A percentile compares a stretch with the other conserved stretches of the same genome.
Evolutionary conservation across 495 filamentous ascomycete genomes (phyloP).

Genomic region (Poronia punctata): DNA sequence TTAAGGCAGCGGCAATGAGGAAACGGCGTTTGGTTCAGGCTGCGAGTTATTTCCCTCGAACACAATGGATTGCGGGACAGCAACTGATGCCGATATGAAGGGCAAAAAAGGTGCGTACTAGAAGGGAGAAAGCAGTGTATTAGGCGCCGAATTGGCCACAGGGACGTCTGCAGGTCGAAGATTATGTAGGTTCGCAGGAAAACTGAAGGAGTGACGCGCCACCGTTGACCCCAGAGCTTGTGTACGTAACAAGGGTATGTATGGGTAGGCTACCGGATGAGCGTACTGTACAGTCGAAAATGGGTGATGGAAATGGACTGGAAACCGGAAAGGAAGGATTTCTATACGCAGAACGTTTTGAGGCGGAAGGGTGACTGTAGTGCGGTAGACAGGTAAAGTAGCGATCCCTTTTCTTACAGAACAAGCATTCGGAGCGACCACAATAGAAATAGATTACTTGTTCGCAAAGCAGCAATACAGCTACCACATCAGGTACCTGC

Average conservation of each 20-base stretch:
- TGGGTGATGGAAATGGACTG: slow-evolving; percentile 8
- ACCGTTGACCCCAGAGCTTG: slow-evolving; percentile 4
- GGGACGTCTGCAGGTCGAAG: slow-evolving; percentile 16
- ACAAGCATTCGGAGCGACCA: background rate
- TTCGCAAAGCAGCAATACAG: slow-evolving; percentile 22
- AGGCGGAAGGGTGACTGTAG: slow-evolving; percentile 16
- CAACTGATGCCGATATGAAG: slow-evolving; percentile 4
- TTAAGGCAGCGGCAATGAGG: slow-evolving; percentile 7
- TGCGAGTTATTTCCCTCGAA: slow-evolving; percentile 7
- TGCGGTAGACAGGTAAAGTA: slow-evolving; percentile 12
- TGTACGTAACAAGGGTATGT: slow-evolving; percentile 3
- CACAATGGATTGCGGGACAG: slow-evolving; percentile 2
- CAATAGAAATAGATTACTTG: slow-evolving; percentile 25
- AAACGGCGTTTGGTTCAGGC: slow-evolving; percentile 4
- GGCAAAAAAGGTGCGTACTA: slow-evolving; percentile 4
- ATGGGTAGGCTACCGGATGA: slow-evolving; percentile 8
- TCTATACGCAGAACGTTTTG: slow-evolving; percentile 17
- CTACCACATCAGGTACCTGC: background rate
- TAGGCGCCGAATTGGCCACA: slow-evolving; percentile 17
- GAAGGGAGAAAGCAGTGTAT: slow-evolving; percentile 18
- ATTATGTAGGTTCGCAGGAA: slow-evolving; percentile 15
- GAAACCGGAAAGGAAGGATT: slow-evolving; percentile 5
- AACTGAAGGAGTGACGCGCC: slow-evolving; percentile 14
- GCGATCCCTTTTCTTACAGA: slow-evolving; percentile 16
- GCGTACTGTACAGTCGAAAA: slow-evolving; percentile 19